Conservation (phyloP, 2,329 filamentous ascomycete genomes). For the Calonectria multiphialidica region DNA sequence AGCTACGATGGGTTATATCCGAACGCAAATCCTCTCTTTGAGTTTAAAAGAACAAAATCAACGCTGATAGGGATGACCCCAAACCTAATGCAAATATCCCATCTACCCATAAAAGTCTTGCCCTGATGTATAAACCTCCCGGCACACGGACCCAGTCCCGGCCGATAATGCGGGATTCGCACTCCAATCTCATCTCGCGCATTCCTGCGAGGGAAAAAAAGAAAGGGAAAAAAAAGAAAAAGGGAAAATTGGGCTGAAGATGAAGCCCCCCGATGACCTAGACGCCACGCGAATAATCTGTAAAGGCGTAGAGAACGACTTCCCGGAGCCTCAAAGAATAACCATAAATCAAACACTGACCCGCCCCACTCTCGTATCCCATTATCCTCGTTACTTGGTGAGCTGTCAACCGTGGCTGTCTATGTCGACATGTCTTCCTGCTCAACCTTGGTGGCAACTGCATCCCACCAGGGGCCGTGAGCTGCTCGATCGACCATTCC, state of each 20-base stretch:
- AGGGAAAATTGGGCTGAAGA: neutral
- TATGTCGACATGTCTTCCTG: conserved; percentile 51
- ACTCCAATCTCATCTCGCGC: neutral
- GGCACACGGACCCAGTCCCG: conserved; percentile 16
- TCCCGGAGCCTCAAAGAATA: neutral
- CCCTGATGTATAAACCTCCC: conserved; percentile 1
- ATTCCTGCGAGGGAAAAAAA: neutral
- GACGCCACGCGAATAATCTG: conserved; percentile 20
- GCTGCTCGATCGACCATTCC: conserved; percentile 76
- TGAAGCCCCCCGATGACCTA: neutral
- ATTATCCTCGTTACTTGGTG: conserved; percentile 18
- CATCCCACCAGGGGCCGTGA: conserved; percentile 79
- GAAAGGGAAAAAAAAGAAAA: neutral
- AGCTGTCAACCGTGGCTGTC: neutral
- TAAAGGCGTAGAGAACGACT: neutral
- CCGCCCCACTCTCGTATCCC: conserved; percentile 21
- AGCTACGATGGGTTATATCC: neutral
- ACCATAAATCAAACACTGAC: conserved; percentile 2
- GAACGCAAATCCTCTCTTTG: conserved; percentile 5
- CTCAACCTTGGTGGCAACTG: conserved; percentile 69
- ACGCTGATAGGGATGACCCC: conserved; percentile 8
- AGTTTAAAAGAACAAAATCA: neutral
- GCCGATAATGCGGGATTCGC: conserved; percentile 7
- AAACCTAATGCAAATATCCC: conserved; percentile 4
- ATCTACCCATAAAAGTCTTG: conserved; percentile 17